Conservation (phyloP, 2,329 filamentous ascomycete species). For the Plectosphaerella sp. region DNA sequence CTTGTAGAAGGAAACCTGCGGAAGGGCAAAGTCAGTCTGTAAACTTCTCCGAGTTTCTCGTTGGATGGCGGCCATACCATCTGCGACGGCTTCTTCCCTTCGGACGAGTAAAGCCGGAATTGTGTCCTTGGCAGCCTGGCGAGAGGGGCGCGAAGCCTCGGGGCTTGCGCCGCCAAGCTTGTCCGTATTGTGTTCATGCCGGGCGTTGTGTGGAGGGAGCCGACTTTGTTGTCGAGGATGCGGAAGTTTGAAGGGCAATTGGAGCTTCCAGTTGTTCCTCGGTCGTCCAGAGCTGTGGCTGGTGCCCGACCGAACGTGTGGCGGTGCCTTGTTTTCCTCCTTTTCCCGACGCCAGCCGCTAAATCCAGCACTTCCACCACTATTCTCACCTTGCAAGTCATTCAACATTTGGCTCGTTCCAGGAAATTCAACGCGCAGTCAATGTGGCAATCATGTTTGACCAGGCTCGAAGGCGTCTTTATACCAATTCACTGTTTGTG, state of each 20-base stretch:
- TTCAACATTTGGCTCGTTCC: too few species aligned
- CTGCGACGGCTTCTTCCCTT: background rate
- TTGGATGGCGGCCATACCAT: background rate
- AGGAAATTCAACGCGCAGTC: too few species aligned
- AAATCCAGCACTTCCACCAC: too few species aligned
- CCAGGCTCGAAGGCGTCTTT: too few species aligned
- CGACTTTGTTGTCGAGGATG: constrained; percentile 15
- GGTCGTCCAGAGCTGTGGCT: too few species aligned
- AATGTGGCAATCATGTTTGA: too few species aligned
- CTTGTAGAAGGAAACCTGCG: constrained; percentile 65
- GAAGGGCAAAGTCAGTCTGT: background rate
- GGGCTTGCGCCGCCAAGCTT: background rate
- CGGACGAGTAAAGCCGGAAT: background rate
- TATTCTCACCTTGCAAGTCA: too few species aligned
- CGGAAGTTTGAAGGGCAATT: constrained; percentile 1
- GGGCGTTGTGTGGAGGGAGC: constrained; percentile 14
- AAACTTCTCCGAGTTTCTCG: background rate
- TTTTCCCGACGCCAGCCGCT: too few species aligned
- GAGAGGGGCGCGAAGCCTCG: background rate
- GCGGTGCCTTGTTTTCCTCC: too few species aligned
- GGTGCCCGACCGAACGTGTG: too few species aligned
- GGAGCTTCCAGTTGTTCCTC: too few species aligned
- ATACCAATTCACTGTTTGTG: background rate
- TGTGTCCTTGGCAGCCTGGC: background rate
- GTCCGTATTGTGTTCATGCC: background rate